Base-by-base conservation (phyloP, 805 yeast species). In the Wickerhamomyces alni region DNA sequence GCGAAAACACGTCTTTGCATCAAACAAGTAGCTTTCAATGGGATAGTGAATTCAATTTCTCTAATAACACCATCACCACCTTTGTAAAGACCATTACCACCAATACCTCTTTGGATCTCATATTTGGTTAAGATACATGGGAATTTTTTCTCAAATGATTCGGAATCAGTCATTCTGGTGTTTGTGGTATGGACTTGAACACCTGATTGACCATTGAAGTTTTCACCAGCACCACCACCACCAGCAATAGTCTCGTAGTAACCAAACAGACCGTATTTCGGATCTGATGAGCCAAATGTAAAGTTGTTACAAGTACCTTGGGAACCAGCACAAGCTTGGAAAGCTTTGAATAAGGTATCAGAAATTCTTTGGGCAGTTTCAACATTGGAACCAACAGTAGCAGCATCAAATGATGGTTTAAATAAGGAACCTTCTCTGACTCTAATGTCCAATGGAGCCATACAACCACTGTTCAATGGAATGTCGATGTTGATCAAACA, bases 221-320 rank as follows among this genome's bases (percentile, higher is more conserved):
- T 77, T 1, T 82, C 75, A 1, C 91, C 88, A 2, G 97, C 97
- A 36, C 97, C 97, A 33, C 88, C 83, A 1, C 97, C 97, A 44
- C 97, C 97, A 42, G 95, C 93, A 44, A 89, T 87, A 0, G 97
- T 89, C 58, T 88, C 96, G 58, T 88, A 88, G 59, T 88, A 88
- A 0, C 96, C 96, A 59, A 87, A 66, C 44, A 76, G 53, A 55
- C 80, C 66, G 62, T 69, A 55, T 11, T 62, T 63, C 41, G 74
- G 72, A 35, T 87, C 91, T 45, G 81, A 86, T 21, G 74, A 75
- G 18, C 97, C 97, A 66, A 89, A 91, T 0, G 96, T 89, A 50
- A 91, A 77, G 62, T 91, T 93, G 62, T 93, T 91, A 60, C 96
- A 87, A 43, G 93, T 87, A 32, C 97, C 96, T 63, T 91, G 98